Evolutionary conservation across 768 basidiomycete genomes (phyloP).

Genomic region (Thelephora aurantiotincta): DNA sequence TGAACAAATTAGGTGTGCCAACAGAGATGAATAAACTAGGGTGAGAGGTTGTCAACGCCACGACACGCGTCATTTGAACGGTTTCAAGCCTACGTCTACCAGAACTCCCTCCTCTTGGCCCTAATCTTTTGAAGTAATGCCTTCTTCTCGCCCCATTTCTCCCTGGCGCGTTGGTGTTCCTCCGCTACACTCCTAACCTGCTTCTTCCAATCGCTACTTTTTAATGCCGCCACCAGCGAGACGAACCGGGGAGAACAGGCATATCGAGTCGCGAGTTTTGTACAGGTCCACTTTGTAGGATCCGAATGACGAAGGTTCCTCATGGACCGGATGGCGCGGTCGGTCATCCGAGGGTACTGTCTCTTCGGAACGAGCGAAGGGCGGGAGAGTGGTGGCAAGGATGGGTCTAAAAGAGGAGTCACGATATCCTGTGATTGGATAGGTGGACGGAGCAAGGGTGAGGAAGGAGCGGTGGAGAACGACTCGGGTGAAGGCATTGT

Average conservation of each 20-base stretch:
- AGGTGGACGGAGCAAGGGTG: conserved; percentile 46
- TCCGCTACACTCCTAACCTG: conserved; percentile 29
- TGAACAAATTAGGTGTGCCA: no score
- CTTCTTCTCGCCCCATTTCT: conserved; percentile 62
- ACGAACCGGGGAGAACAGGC: conserved; percentile 59
- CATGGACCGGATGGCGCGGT: conserved; percentile 41
- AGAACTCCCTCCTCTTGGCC: conserved; percentile 54
- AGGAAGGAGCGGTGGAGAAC: conserved; percentile 51
- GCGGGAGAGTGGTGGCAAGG: conserved; percentile 22
- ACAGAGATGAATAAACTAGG: no score
- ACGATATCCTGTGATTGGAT: conserved; percentile 9
- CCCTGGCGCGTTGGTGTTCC: conserved; percentile 31
- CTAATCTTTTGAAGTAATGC: conserved; percentile 43
- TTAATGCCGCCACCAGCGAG: conserved; percentile 46
- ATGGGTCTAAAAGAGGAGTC: conserved; percentile 29
- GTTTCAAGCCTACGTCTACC: conserved; percentile 33
- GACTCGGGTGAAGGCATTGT: conserved; percentile 63
- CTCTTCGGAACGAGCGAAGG: conserved; percentile 13
- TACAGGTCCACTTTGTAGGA: conserved; percentile 45
- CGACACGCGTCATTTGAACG: no score
- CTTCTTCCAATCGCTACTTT: conserved; percentile 30
- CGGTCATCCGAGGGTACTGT: conserved; percentile 28
- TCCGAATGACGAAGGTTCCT: conserved; percentile 40
- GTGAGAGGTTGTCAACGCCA: no score
- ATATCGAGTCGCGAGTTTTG: conserved; percentile 64